phyloP scores from a whole-genome alignment of 768 basidiomycete genomes.

The Suillus paluster region DNA sequence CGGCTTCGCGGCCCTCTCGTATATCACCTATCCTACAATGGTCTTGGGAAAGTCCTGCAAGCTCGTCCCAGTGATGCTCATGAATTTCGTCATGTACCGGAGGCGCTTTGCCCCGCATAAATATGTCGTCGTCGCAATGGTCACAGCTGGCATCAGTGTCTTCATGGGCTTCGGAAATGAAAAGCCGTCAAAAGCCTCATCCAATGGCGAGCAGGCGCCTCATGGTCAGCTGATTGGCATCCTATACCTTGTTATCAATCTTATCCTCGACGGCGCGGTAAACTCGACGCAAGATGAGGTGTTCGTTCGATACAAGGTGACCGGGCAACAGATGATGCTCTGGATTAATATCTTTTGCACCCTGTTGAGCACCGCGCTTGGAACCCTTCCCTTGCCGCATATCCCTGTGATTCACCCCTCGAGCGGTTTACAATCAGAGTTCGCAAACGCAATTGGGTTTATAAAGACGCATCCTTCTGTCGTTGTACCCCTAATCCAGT shows the following conservation, averaged over 20 bases:
- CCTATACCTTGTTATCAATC: constrained; percentile 79
- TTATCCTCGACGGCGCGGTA: constrained; percentile 88
- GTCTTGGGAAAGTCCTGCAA: constrained; percentile 99
- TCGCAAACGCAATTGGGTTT: constrained; percentile 71
- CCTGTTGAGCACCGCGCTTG: constrained; percentile 66
- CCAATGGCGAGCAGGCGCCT: constrained; percentile 43
- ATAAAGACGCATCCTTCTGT: constrained; percentile 79
- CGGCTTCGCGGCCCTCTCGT: constrained; percentile 92
- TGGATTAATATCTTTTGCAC: constrained; percentile 94
- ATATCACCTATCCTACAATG: constrained; percentile 98
- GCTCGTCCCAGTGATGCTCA: constrained; percentile 96
- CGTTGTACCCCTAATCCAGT: constrained; percentile 74
- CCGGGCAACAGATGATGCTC: constrained; percentile 99
- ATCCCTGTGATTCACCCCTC: constrained; percentile 85
- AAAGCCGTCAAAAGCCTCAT: constrained; percentile 40
- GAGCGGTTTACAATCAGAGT: constrained; percentile 60
- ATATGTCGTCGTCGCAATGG: constrained; percentile 93
- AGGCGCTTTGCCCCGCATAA: constrained; percentile 93
- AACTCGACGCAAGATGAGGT: constrained; percentile 99
- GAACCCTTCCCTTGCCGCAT: constrained; percentile 74
- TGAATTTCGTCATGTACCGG: constrained; percentile 95
- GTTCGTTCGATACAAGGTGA: constrained; percentile 73
- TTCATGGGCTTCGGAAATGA: constrained; percentile 91
- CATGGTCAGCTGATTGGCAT: constrained; percentile 73
- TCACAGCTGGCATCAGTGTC: constrained; percentile 87